Base-by-base conservation (phyloP, 2,329 filamentous ascomycete genomes). In the Bimuria novae-zelandiae region DNA sequence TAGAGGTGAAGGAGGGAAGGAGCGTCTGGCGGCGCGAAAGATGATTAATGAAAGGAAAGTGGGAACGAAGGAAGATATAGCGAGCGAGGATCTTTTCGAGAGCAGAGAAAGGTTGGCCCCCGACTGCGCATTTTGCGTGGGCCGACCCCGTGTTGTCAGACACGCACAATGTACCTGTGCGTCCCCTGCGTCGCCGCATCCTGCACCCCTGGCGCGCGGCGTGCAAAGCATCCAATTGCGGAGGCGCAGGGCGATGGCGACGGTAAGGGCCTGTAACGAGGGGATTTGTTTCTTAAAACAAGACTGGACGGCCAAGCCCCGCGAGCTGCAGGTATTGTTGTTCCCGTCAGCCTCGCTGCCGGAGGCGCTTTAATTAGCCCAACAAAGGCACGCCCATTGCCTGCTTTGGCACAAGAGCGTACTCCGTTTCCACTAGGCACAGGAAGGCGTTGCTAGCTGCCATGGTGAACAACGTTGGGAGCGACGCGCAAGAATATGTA, bases 201-300 rank as follows among this genome's bases (percentile, higher is more conserved):
- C 42, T n/a, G 42, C 11, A 36, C 54, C 54, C 60, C 57, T 62
- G 60, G 55, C 21, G 32, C 41, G 12, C 27, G 10, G 27, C 17
- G 27, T 7, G 25, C 6, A 41, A n/a, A 14, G 19, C 22, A 14
- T 1, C 42, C 42, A 45, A 45, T 35, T 11, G 42, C 42, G 11
- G 12, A 19, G 17, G 23, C 10, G 22, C 7, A 17, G 14, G 29
- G 35, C 21, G 47, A 51, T 47, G 51, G 52, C 16, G 32, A 12
- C 35, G 22, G 37, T 23, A 47, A 39, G 44, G 44, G 44, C 33
- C 44, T 50, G 21, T 51, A 47, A 56, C 49, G 51, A 52, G 51
- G 53, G 61, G 54, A 55, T 51, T 27, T 56, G 61, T 64, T 64
- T 64, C 61, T 61, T 60, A 33, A 62, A 64, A 64, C 59, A 61